These are phyloP conservation scores for Colletotrichum melonis DNA, from an alignment of 2,329 filamentous ascomycete species.

Conservation along the genomic window DNA sequence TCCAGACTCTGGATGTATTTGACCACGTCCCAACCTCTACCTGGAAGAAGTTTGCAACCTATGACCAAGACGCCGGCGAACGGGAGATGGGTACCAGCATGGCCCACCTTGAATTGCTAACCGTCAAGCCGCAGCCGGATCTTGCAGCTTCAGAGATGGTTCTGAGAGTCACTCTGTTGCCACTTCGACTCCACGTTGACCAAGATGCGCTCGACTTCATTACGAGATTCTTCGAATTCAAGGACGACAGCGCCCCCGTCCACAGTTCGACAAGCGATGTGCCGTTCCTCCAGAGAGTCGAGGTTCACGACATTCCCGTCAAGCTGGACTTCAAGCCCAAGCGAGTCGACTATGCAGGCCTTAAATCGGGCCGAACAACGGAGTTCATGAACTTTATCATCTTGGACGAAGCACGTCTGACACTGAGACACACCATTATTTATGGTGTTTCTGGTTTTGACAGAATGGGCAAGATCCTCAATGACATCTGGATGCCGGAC, in stretches of 20 bases:
- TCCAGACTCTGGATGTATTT: conserved; percentile 88
- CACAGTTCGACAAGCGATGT: conserved; percentile 74
- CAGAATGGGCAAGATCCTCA: conserved; percentile 86
- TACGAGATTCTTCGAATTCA: conserved; percentile 97
- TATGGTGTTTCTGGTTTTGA: conserved; percentile 95
- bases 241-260: conserved; percentile 74
- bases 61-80: conserved; percentile 87
- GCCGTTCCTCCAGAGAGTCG: conserved; percentile 89
- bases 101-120: conserved; percentile 89
- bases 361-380: conserved; percentile 92
- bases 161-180: conserved; percentile 81
- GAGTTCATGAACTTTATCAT: conserved; percentile 99
- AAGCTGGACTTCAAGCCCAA: conserved; percentile 97
- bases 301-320: conserved; percentile 85
- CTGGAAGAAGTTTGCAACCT: conserved; percentile 98
- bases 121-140: conserved; percentile 85
- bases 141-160: conserved; percentile 92
- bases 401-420: conserved; percentile 88
- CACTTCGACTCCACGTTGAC: conserved; percentile 91
- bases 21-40: conserved; percentile 95
- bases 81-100: conserved; percentile 89
- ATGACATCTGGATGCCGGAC: conserved; percentile 97
- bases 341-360: conserved; percentile 92
- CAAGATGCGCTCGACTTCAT: conserved; percentile 98
- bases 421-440: conserved; percentile 88